phyloP scores from a whole-genome alignment of 768 basidiomycete species.

The Macrocybe gigantea region DNA sequence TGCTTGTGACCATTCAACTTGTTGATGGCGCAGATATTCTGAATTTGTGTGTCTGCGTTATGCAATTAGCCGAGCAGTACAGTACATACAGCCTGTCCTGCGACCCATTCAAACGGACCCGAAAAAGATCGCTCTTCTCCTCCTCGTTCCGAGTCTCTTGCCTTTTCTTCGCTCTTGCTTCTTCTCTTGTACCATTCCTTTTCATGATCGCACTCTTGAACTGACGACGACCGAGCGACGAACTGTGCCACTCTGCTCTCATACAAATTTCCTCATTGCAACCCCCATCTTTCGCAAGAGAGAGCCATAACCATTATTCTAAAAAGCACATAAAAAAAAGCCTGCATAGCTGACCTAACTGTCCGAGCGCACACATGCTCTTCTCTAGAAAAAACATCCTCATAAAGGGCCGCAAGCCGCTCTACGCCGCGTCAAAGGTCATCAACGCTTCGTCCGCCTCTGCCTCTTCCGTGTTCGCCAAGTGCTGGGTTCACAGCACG shows the following conservation, averaged over 20 bases:
- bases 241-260: not conserved
- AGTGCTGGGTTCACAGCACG: slow-evolving; percentile 48
- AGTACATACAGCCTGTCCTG: not conserved
- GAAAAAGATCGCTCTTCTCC: not conserved
- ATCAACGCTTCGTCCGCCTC: slow-evolving; percentile 43
- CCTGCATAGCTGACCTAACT: not conserved
- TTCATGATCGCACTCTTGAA: not conserved
- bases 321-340: not conserved
- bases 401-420: slow-evolving; percentile 46
- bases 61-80: not conserved
- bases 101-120: not conserved
- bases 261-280: too few species aligned
- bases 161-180: too few species aligned
- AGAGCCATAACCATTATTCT: too few species aligned
- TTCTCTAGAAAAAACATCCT: slow-evolving; percentile 48
- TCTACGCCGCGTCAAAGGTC: slow-evolving; percentile 53
- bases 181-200: not conserved
- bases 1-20: not conserved
- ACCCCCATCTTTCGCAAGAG: too few species aligned
- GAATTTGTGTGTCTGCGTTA: too few species aligned
- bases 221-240: not conserved
- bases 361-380: slow-evolving; percentile 24
- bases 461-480: slow-evolving; percentile 41
- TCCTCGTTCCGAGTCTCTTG: not conserved
- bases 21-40: not conserved